Percentiles rank a stretch among this genome's conserved stretches.
Evolutionary conservation across 2,329 filamentous ascomycete species (phyloP).

Genomic region (Phyllosticta capitalensis): DNA sequence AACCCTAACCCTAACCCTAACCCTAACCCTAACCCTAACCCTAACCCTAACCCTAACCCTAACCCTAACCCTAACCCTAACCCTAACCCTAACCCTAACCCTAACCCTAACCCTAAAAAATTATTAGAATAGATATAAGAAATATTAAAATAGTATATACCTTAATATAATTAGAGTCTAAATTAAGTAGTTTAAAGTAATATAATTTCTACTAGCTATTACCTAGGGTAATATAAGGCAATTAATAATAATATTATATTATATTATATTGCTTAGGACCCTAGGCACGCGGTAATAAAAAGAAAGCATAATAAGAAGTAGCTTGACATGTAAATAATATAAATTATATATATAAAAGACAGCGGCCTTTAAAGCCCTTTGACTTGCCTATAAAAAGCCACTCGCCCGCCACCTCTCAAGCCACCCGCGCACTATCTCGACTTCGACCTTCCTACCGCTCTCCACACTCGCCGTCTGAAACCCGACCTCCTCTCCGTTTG

Average conservation of each 20-base stretch:
- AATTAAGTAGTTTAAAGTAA: too few relatives aligned
- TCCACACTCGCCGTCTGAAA: neutral
- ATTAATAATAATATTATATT: too few relatives aligned
- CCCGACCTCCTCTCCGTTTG: neutral
- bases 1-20: too few relatives aligned
- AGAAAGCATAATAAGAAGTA: too few relatives aligned
- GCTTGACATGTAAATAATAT: too few relatives aligned
- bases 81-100: conserved; percentile 8
- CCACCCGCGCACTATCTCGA: neutral
- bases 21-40: conserved; percentile 8
- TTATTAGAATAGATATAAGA: neutral
- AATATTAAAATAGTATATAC: too few relatives aligned
- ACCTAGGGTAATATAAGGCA: too few relatives aligned
- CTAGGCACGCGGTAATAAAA: too few relatives aligned
- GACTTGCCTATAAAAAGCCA: neutral
- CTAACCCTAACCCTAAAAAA: conserved; percentile 5
- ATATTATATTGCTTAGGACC: too few relatives aligned
- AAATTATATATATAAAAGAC: too few relatives aligned
- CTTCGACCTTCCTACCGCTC: neutral
- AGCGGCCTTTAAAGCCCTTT: neutral
- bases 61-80: conserved; percentile 9
- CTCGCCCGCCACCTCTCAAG: neutral
- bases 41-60: conserved; percentile 8
- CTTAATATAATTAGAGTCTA: too few relatives aligned
- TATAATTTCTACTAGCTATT: too few relatives aligned